Evolutionary conservation across 768 basidiomycete genomes (phyloP).

Genomic region (Scleroderma citrinum): DNA sequence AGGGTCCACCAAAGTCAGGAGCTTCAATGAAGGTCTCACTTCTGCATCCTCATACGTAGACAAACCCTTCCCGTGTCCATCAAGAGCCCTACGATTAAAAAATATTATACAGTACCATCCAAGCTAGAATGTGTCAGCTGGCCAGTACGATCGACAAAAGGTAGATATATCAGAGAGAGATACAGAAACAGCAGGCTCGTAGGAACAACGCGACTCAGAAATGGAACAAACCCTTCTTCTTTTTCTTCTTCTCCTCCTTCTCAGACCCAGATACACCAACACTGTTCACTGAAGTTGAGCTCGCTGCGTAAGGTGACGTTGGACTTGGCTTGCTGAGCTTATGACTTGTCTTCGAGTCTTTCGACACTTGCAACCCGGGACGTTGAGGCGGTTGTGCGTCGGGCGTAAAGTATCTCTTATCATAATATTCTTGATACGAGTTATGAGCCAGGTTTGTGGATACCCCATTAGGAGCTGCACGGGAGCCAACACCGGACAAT

Average conservation of each 20-base stretch:
- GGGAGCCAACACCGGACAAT: conserved; percentile 79
- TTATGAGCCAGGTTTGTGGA: conserved; percentile 42
- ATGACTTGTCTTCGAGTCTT: conserved; percentile 17
- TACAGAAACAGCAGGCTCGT: background rate
- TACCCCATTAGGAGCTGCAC: conserved; percentile 63
- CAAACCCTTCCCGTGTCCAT: no score
- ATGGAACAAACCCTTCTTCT: conserved; percentile 66
- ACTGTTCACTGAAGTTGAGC: conserved; percentile 40
- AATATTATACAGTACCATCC: no score
- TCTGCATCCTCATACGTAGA: no score
- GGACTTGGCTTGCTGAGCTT: conserved; percentile 33
- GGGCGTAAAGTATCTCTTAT: conserved; percentile 62
- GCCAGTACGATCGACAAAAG: no score
- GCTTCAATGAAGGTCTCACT: no score
- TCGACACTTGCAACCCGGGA: conserved; percentile 20
- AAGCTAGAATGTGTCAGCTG: no score
- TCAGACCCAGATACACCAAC: conserved; percentile 29
- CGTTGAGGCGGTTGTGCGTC: conserved; percentile 28
- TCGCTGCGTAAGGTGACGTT: conserved; percentile 47
- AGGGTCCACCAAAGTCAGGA: no score
- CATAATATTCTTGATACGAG: conserved; percentile 71
- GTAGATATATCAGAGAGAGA: background rate
- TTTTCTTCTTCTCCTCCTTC: conserved; percentile 66
- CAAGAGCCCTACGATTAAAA: no score
- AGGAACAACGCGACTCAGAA: conserved; percentile 35